A percentile compares a stretch with the other conserved stretches of the same genome.
Evolutionary conservation across 441 rosid species (phyloP).

Genomic region (Gossypium aridum): DNA sequence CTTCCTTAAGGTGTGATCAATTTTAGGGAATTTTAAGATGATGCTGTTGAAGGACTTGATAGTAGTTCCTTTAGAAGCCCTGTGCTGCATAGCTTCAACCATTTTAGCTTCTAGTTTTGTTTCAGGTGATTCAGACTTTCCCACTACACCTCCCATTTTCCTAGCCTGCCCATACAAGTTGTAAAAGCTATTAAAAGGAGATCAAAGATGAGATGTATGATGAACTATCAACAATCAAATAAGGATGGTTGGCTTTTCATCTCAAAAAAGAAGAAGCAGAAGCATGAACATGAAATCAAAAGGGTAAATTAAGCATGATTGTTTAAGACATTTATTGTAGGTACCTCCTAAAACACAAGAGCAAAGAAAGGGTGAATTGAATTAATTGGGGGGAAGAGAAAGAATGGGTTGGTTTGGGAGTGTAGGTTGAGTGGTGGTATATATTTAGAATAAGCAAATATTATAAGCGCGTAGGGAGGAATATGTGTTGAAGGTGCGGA

Average conservation of each 20-base stretch:
- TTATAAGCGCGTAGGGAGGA: not conserved
- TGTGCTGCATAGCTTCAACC: conserved; percentile 70
- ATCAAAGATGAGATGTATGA: not conserved
- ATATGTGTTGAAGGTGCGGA: not conserved
- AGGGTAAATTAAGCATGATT: not conserved
- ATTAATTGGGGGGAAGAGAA: not conserved
- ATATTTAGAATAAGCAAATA: not conserved
- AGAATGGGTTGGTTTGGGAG: not conserved
- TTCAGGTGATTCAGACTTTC: conserved; percentile 45
- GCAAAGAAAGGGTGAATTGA: not conserved
- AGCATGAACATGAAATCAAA: not conserved
- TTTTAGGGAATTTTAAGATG: conserved; percentile 86
- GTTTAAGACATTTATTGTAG: not conserved
- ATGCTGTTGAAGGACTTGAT: conserved; percentile 78
- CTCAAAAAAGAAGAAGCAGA: not conserved
- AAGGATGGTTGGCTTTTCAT: not conserved
- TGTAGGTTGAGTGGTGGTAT: not conserved
- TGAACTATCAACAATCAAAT: not conserved
- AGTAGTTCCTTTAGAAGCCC: conserved; percentile 55
- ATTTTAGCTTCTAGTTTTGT: conserved; percentile 78
- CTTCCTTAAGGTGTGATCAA: conserved; percentile 69
- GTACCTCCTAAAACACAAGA: not conserved
- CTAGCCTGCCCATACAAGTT: conserved; percentile 10
- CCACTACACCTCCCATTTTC: conserved; percentile 61
- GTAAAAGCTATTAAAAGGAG: not conserved